phyloP scores from a whole-genome alignment of 805 yeast genomes.

The Sporopachydermia quercuum region DNA sequence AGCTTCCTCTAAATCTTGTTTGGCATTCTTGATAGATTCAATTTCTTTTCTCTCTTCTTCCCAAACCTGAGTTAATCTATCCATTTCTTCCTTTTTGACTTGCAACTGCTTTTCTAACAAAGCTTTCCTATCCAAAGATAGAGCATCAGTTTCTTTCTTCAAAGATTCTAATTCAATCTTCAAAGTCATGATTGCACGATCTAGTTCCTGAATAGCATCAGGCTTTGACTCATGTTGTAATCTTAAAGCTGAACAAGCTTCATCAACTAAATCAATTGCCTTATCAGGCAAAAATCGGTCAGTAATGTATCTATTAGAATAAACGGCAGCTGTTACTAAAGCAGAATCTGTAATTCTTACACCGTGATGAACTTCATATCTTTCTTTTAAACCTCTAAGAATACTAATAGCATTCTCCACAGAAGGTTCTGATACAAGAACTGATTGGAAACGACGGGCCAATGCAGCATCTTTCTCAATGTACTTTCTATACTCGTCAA shows the following conservation, averaged over 20 bases:
- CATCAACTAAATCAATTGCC: conserved; percentile 93
- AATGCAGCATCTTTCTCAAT: conserved; percentile 95
- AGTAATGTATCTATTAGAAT: conserved; percentile 79
- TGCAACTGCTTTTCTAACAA: conserved; percentile 56
- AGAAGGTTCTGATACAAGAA: conserved; percentile 71
- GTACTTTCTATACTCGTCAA: conserved; percentile 83
- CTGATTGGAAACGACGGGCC: conserved; percentile 88
- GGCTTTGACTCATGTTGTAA: conserved; percentile 96
- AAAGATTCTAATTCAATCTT: conserved; percentile 90
- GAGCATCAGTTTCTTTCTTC: conserved; percentile 79
- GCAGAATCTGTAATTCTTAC: conserved; percentile 89
- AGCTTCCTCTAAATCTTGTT: conserved; percentile 73
- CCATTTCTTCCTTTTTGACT: conserved; percentile 46
- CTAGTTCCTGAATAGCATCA: conserved; percentile 80
- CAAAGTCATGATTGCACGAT: conserved; percentile 81
- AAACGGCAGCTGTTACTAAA: conserved; percentile 81
- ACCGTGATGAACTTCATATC: conserved; percentile 95
- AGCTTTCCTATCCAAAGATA: conserved; percentile 66
- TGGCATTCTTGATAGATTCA: conserved; percentile 64
- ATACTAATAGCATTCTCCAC: conserved; percentile 87
- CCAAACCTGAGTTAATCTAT: conserved; percentile 72
- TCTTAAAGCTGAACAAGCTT: conserved; percentile 89
- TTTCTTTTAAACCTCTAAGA: conserved; percentile 82
- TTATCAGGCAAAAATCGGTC: conserved; percentile 90
- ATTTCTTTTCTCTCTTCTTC: conserved; percentile 65